Evolutionary conservation across 192 early-diverging fungal species (phyloP).

Genomic region (Coemansia sp.): DNA sequence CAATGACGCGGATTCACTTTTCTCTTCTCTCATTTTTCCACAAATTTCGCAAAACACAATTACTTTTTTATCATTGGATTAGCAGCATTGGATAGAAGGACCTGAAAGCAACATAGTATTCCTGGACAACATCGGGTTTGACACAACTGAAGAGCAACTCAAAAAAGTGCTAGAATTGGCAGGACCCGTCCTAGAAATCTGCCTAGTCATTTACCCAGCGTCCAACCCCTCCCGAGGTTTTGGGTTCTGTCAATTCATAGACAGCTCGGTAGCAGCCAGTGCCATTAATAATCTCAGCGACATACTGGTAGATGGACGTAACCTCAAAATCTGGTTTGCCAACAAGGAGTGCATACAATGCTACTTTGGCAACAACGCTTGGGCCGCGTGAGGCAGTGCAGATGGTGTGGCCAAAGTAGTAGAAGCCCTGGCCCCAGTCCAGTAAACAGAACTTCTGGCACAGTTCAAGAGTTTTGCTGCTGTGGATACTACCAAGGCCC

Average conservation of each 20-base stretch:
- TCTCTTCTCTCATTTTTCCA: not conserved
- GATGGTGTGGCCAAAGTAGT: no score
- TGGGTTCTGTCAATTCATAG: no score
- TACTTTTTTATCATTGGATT: slow-evolving; percentile 9
- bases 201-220: no score
- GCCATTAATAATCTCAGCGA: slow-evolving; percentile 44
- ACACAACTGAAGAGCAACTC: slow-evolving; percentile 91
- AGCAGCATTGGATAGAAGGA: slow-evolving; percentile 30
- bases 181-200: slow-evolving; percentile 41
- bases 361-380: slow-evolving; percentile 22
- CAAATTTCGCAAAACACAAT: not conserved
- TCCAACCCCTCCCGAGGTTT: no score
- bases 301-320: slow-evolving; percentile 85
- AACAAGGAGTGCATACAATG: slow-evolving; percentile 54
- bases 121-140: slow-evolving; percentile 86
- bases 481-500: no score
- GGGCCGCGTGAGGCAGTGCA: no score
- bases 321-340: slow-evolving; percentile 89
- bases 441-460: no score
- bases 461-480: no score
- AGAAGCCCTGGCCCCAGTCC: no score
- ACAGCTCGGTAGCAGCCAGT: no score
- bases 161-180: slow-evolving; percentile 91
- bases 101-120: slow-evolving; percentile 46
- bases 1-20: not conserved